Evolutionary conservation across 257 asterid species (phyloP).

Genomic region (Parsonsia alboflavescens): DNA sequence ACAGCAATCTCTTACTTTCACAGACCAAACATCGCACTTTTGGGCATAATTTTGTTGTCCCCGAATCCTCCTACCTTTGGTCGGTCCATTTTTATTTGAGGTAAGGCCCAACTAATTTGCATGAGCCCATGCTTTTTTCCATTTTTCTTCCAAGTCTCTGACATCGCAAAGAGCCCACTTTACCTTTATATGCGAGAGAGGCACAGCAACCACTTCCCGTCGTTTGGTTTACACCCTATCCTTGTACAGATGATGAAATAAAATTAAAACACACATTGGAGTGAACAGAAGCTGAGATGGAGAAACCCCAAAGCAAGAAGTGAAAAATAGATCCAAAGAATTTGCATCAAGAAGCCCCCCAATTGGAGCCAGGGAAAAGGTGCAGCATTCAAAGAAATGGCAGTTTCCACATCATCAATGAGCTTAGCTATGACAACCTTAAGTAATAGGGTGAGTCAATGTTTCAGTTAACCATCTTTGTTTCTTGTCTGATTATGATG

Average conservation of each 20-base stretch:
- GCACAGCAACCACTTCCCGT: not conserved
- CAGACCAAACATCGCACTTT: too few relatives aligned
- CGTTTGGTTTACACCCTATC: constrained; percentile 4
- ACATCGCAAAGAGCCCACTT: not conserved
- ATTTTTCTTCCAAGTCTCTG: not conserved
- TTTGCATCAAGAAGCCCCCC: not conserved
- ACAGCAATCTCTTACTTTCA: too few relatives aligned
- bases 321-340: not conserved
- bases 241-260: not conserved
- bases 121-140: too few relatives aligned
- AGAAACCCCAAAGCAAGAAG: not conserved
- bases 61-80: too few relatives aligned
- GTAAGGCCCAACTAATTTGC: not conserved
- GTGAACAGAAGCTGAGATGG: not conserved
- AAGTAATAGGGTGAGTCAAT: constrained; percentile 37
- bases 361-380: constrained; percentile 25
- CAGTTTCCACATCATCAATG: constrained; percentile 53
- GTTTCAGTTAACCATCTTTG: too few relatives aligned
- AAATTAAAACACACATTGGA: not conserved
- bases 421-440: constrained; percentile 33
- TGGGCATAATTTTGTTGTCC: too few relatives aligned
- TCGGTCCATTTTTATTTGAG: not conserved
- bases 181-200: not conserved
- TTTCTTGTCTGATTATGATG: too few relatives aligned
- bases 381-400: constrained; percentile 45